A percentile compares a stretch with the other conserved stretches of the same genome.
phyloP scores from a whole-genome alignment of 345 rosid genomes.

The Boechera retrofracta region DNA sequence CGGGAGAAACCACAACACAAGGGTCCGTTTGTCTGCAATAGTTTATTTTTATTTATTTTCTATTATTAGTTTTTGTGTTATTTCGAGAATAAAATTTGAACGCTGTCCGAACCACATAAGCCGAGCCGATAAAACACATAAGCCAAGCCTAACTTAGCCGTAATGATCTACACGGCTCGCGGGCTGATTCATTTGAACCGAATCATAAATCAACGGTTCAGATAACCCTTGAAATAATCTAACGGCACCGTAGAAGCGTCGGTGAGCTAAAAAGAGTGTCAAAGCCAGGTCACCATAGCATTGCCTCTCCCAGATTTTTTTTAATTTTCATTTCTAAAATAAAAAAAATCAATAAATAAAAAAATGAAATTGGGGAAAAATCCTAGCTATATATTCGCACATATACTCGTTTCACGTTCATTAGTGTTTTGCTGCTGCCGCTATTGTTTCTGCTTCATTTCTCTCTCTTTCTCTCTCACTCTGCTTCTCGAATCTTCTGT shows the following conservation, averaged over 20 bases:
- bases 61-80: constrained; percentile 6
- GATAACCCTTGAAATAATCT: neutral
- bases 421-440: constrained; percentile 40
- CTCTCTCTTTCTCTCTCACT: constrained; percentile 23
- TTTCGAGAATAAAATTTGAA: constrained; percentile 40
- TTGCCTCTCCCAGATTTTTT: constrained; percentile 4
- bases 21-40: constrained; percentile 27
- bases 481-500: constrained; percentile 40
- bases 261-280: constrained; percentile 37
- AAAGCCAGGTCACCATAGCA: constrained; percentile 36
- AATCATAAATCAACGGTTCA: constrained; percentile 20
- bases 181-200: constrained; percentile 18
- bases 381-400: constrained; percentile 43
- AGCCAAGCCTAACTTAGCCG: neutral
- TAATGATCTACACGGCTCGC: constrained; percentile 21
- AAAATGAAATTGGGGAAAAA: constrained; percentile 23
- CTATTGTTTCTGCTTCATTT: constrained; percentile 32
- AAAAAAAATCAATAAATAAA: neutral
- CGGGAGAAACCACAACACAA: constrained; percentile 37
- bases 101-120: constrained; percentile 38
- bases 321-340: neutral
- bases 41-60: neutral
- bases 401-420: constrained; percentile 28
- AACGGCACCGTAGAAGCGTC: constrained; percentile 17
- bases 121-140: constrained; percentile 28